Conservation (phyloP, 331 rosid species). For the Spiraea crenata region DNA sequence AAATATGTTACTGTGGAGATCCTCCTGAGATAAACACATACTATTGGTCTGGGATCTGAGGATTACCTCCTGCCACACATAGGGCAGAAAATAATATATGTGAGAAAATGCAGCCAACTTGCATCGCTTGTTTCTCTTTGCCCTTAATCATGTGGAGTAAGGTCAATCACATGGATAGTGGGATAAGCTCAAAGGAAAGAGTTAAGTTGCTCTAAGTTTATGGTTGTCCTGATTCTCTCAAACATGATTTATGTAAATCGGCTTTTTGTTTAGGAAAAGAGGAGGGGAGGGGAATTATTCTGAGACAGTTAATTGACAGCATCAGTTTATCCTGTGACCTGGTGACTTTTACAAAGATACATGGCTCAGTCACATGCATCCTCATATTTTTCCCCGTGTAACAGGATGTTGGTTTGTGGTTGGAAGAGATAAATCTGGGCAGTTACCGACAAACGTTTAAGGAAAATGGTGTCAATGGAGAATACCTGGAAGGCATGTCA, state of each 20-base stretch:
- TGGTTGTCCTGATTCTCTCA: neutral
- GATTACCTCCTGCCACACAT: neutral
- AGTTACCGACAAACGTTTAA: slow-evolving; percentile 80
- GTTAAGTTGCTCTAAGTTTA: neutral
- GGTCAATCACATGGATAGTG: neutral
- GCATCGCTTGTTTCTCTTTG: neutral
- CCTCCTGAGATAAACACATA: neutral
- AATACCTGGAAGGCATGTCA: slow-evolving; percentile 98
- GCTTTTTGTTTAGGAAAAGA: no score
- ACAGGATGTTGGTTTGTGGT: slow-evolving; percentile 99
- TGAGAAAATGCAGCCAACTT: neutral
- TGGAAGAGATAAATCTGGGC: slow-evolving; percentile 94
- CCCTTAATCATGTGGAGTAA: neutral
- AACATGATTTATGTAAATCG: neutral
- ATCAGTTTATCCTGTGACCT: neutral
- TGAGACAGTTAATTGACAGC: neutral
- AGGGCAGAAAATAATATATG: neutral
- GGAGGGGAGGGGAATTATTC: neutral
- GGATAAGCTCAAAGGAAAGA: neutral
- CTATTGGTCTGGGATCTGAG: neutral
- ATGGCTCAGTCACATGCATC: slow-evolving; percentile 7
- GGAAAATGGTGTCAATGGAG: slow-evolving; percentile 97
- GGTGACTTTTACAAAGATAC: neutral
- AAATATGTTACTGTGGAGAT: slow-evolving; percentile 1
- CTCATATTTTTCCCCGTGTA: slow-evolving; percentile 27